phyloP scores from a whole-genome alignment of 352 stramenopile species.

The Phytophthora meadii region DNA sequence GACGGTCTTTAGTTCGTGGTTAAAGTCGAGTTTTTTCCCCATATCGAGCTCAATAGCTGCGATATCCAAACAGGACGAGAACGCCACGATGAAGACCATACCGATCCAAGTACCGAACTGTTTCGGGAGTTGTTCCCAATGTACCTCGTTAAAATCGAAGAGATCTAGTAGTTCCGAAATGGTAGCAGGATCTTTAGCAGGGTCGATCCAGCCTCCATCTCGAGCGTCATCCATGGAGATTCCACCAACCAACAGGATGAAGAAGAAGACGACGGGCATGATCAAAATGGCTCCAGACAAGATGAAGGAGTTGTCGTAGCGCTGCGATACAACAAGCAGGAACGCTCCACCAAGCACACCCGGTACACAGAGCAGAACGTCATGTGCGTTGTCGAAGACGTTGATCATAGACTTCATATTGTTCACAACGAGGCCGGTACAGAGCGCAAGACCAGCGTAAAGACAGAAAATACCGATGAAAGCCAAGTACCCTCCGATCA shows the following conservation, averaged over 20 bases:
- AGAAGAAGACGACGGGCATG: slow-evolving; percentile 94
- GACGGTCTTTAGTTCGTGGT: slow-evolving; percentile 94
- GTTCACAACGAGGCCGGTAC: slow-evolving; percentile 90
- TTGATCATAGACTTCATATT: slow-evolving; percentile 77
- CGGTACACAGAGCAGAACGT: slow-evolving; percentile 86
- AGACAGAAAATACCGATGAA: slow-evolving; percentile 97
- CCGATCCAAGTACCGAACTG: slow-evolving; percentile 92
- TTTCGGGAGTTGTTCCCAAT: slow-evolving; percentile 89
- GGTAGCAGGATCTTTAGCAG: slow-evolving; percentile 57
- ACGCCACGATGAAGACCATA: slow-evolving; percentile 98
- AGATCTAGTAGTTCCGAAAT: slow-evolving; percentile 81
- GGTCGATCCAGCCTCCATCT: slow-evolving; percentile 91
- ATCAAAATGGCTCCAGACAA: slow-evolving; percentile 82
- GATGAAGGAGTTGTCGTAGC: slow-evolving; percentile 74
- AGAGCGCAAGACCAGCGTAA: slow-evolving; percentile 90
- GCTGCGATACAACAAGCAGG: slow-evolving; percentile 83
- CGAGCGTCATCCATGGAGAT: slow-evolving; percentile 91
- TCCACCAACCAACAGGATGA: slow-evolving; percentile 73
- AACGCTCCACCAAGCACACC: slow-evolving; percentile 83
- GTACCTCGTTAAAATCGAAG: slow-evolving; percentile 91
- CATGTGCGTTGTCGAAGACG: slow-evolving; percentile 57
- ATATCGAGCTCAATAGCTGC: slow-evolving; percentile 98
- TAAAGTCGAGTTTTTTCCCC: slow-evolving; percentile 93
- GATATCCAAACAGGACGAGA: slow-evolving; percentile 97
- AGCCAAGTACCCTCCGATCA: slow-evolving; percentile 98